phyloP scores from a whole-genome alignment of 1,139 yeast genomes.

The Kodamaea ohmeri region DNA sequence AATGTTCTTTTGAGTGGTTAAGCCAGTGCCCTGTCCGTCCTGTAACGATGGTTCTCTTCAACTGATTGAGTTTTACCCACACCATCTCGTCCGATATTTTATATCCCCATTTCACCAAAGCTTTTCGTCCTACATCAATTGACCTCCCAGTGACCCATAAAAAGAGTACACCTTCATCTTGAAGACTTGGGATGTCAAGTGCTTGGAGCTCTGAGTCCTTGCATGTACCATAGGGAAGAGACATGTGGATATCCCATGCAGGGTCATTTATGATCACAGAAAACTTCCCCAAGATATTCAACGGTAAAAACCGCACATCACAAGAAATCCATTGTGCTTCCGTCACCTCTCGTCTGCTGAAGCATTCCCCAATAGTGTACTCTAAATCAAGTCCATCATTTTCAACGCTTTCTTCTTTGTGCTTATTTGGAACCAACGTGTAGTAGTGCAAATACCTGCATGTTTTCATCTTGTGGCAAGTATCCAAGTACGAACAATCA shows the following conservation, averaged over 20 bases:
- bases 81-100: slow-evolving; percentile 71
- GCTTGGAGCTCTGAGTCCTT: slow-evolving; percentile 68
- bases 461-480: slow-evolving; percentile 80
- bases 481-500: slow-evolving; percentile 90
- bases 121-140: slow-evolving; percentile 79
- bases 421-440: slow-evolving; percentile 48
- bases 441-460: slow-evolving; percentile 84
- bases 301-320: slow-evolving; percentile 72
- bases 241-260: slow-evolving; percentile 87
- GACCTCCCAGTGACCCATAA: slow-evolving; percentile 96
- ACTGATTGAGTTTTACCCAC: slow-evolving; percentile 89
- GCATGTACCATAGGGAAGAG: slow-evolving; percentile 73
- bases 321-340: slow-evolving; percentile 88
- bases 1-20: slow-evolving; percentile 90
- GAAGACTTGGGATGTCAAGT: slow-evolving; percentile 65
- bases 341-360: slow-evolving; percentile 24
- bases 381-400: slow-evolving; percentile 27
- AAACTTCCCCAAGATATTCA: slow-evolving; percentile 71
- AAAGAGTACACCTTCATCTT: slow-evolving; percentile 77
- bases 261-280: slow-evolving; percentile 90
- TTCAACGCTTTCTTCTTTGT: slow-evolving; percentile 10
- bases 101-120: slow-evolving; percentile 82
- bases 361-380: slow-evolving; percentile 58
- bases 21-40: slow-evolving; percentile 98
- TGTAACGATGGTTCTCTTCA: slow-evolving; percentile 84